phyloP scores from a whole-genome alignment of 1,139 yeast genomes.

The Meyerozyma sp. region DNA sequence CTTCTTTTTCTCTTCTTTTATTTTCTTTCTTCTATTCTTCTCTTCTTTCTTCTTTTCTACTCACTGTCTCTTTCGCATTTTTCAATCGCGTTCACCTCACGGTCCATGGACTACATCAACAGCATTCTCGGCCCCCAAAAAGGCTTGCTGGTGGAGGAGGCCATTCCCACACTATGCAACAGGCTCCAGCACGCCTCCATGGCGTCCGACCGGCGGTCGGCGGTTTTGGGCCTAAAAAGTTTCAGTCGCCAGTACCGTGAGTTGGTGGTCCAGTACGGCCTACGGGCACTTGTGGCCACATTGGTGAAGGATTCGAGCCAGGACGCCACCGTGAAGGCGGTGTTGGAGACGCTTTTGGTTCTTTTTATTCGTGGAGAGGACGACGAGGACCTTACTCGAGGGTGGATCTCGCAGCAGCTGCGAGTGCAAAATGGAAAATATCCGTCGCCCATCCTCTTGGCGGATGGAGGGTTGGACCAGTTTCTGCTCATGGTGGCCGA shows the following conservation, averaged over 20 bases:
- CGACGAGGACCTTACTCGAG: conserved; percentile 51
- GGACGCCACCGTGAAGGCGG: conserved; percentile 69
- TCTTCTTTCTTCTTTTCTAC: too few species aligned
- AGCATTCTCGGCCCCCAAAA: conserved; percentile 29
- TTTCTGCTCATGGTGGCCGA: conserved; percentile 95
- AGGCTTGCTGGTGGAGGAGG: conserved; percentile 67
- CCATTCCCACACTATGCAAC: conserved; percentile 86
- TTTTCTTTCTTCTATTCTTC: too few species aligned
- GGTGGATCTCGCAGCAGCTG: conserved; percentile 74
- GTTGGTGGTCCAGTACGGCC: conserved; percentile 82
- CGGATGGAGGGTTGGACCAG: conserved; percentile 62
- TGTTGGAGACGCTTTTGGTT: conserved; percentile 79
- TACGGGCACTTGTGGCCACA: conserved; percentile 68
- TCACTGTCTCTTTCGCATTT: too few species aligned
- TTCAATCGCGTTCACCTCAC: too few species aligned
- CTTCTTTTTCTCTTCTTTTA: too few species aligned
- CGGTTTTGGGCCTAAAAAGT: conserved; percentile 84
- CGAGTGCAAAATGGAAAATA: conserved; percentile 74
- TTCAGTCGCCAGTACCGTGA: conserved; percentile 89
- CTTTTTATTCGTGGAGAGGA: conserved; percentile 67
- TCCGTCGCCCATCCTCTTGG: conserved; percentile 71
- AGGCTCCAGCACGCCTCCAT: conserved; percentile 78
- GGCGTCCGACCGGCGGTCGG: conserved; percentile 84
- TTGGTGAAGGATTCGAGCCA: conserved; percentile 65
- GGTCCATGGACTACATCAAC: conserved; percentile 35